Evolutionary conservation across 345 rosid species (phyloP).

Genomic region (Pelargonium nanum): DNA sequence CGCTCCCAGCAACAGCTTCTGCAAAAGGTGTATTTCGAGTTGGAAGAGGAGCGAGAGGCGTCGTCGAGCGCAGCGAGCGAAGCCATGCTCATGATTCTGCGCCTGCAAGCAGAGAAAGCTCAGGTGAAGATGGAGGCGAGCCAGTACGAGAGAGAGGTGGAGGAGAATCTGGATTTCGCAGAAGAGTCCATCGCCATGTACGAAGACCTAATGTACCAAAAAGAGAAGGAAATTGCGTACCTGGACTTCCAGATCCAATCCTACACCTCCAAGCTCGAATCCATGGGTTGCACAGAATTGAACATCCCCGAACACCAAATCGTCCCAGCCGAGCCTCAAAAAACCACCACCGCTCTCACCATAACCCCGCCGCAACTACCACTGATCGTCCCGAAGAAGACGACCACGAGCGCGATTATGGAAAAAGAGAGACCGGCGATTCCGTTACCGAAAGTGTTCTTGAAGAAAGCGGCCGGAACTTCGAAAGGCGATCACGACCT

Average conservation of each 20-base stretch:
- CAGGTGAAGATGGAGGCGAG: slow-evolving; percentile 69
- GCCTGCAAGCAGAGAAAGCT: slow-evolving; percentile 80
- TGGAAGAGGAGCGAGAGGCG: slow-evolving; percentile 89
- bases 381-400: slow-evolving; percentile 14
- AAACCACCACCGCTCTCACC: slow-evolving; percentile 24
- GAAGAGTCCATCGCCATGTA: slow-evolving; percentile 59
- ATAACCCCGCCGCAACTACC: slow-evolving; percentile 15
- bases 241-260: slow-evolving; percentile 79
- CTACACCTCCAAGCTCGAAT: slow-evolving; percentile 49
- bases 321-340: slow-evolving; percentile 36
- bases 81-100: slow-evolving; percentile 73
- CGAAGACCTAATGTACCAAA: slow-evolving; percentile 62
- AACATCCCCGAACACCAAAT: slow-evolving; percentile 26
- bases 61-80: slow-evolving; percentile 65
- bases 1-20: slow-evolving; percentile 67
- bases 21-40: slow-evolving; percentile 50
- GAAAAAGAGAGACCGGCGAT: slow-evolving; percentile 12
- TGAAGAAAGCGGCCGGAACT: slow-evolving; percentile 13
- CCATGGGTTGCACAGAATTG: slow-evolving; percentile 58
- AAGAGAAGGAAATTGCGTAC: slow-evolving; percentile 78
- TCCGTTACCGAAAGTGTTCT: slow-evolving; percentile 9
- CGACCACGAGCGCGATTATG: slow-evolving; percentile 10
- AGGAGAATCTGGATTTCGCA: slow-evolving; percentile 67
- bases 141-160: slow-evolving; percentile 80
- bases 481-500: slow-evolving; percentile 17